Evolutionary conservation across 208 protist genomes (phyloP), one percentile per base, ranked within the genome.

Genomic region (Phytomonas sp.): DNA sequence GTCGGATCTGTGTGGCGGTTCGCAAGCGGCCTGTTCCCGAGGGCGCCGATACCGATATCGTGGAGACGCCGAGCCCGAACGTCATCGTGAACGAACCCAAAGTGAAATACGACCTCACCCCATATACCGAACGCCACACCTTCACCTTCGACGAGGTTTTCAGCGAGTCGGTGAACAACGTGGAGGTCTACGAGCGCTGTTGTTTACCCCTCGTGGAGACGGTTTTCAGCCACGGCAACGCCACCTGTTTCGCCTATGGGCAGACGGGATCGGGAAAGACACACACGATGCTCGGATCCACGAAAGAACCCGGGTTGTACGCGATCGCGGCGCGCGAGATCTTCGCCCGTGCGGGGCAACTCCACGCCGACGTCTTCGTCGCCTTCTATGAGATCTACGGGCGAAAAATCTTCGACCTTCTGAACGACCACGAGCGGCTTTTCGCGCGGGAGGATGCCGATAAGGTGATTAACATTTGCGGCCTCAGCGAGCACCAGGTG

Each of bases 321-420:
- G 92, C 92, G 29, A 87, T 98, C 34, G 96, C 97, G 8, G 93
- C 95, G 15, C 74, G 80, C 43, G 97, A 99, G 67, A 96, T 99
- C 17, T 98, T 99, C 66, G 72, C 80, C 6, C 78, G 89, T 6
- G 76, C 89, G 30, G 83, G 77, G 31, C 77, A 72, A 30, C 65
- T 89, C 23, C 66, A 88, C 51, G 78, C 89, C 2, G 79, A 87
- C 1, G 79, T 95, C 28, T 94, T 82, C 60, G 89, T 96, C 30
- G 94, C 78, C 34, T 96, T 99, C 79, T 99, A 97, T 85, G 98
- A 99, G 73, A 98, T 99, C 65, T 99, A 99, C 78, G 94, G 95
- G 29, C 87, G 91, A 31, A 97, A 98, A 68, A 91, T 99, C 36
- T 99, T 97, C 80, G 98, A 99, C 72, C 77, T 99, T 40, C 84